Conservation (phyloP, 345 rosid genomes). For the Bretschneidera sinensis region DNA sequence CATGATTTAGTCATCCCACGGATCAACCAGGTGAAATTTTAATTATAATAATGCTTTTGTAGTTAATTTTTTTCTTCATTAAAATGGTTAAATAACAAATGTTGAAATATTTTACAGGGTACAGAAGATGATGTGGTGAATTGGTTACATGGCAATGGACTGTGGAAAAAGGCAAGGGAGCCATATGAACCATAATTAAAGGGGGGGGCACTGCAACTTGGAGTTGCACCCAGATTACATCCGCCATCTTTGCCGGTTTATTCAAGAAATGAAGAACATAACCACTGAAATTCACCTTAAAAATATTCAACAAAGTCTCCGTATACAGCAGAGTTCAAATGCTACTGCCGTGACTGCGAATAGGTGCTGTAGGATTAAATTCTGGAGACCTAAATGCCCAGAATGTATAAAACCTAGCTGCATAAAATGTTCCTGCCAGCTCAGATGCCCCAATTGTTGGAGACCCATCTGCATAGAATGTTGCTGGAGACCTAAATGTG, state of each 20-base stretch:
- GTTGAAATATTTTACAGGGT: conserved; percentile 46
- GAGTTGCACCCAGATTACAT: conserved; percentile 94
- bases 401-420: conserved; percentile 45
- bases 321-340: conserved; percentile 31
- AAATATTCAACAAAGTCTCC: conserved; percentile 60
- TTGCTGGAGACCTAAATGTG: conserved; percentile 37
- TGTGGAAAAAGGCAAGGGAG: conserved; percentile 88
- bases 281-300: conserved; percentile 64
- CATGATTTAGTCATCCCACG: no score
- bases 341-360: conserved; percentile 2
- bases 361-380: conserved; percentile 48
- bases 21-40: no score
- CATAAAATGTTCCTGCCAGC: conserved; percentile 26
- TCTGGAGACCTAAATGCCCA: conserved; percentile 34
- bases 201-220: conserved; percentile 99
- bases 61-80: no score
- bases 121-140: conserved; percentile 97
- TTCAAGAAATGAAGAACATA: conserved; percentile 87
- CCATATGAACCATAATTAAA: conserved; percentile 96
- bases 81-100: no score
- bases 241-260: conserved; percentile 71
- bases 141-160: conserved; percentile 90
- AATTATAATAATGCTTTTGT: no score
- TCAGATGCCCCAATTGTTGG: conserved; percentile 33
- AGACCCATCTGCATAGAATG: conserved; percentile 41